Evolutionary conservation across 2,329 filamentous ascomycete genomes (phyloP), one percentile per base, ranked within the genome.

Genomic region (Cercospora berteroae): DNA sequence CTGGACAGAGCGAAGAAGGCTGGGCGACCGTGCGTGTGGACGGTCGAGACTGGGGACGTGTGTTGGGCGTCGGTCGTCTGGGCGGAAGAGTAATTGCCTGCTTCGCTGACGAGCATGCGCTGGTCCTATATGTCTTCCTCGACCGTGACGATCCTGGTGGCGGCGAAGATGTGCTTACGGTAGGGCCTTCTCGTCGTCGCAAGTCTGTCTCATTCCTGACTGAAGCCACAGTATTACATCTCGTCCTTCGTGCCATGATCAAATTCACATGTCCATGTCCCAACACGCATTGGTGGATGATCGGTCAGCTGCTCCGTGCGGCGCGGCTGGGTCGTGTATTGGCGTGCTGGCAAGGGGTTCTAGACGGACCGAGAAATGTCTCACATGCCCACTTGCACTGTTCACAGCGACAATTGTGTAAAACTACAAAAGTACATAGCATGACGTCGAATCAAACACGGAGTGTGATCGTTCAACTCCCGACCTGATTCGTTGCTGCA

Each of bases 61-160:
- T 98, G n/a, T 83, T 99, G 72, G 96, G 93, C 78, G 94, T 98
- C 12, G 94, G 94, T 1, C 85, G 94, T 60, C 81, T 98, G 31
- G 94, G 95, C 73, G 94, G 93, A 0, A 86, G 93, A 72, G 94
- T 98, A 61, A 95, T 98, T 82, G 95, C 94, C 65, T 97, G 94
- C 77, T 93, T 96, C 78, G 89, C 89, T 44, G 85, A 95, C 75
- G 90, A 92, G 63, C 89, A 93, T 77, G 91, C 92, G 2, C 79
- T 96, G 69, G 92, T 95, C 48, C 81, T 95, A 27, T 95, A 95
- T 75, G 92, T 95, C 2, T 95, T 93, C 73, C 84, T 95, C 33
- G 85, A 89, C 13, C 87, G 89, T 72, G 88, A 89, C 62, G 90
- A 93, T 66, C 88, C 89, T 74, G 84, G 84, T 1, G 85, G 85